These are phyloP conservation scores for Chlamydomonas schloesseri DNA, from an alignment of 139 green algal species.

Conservation along the genomic window DNA sequence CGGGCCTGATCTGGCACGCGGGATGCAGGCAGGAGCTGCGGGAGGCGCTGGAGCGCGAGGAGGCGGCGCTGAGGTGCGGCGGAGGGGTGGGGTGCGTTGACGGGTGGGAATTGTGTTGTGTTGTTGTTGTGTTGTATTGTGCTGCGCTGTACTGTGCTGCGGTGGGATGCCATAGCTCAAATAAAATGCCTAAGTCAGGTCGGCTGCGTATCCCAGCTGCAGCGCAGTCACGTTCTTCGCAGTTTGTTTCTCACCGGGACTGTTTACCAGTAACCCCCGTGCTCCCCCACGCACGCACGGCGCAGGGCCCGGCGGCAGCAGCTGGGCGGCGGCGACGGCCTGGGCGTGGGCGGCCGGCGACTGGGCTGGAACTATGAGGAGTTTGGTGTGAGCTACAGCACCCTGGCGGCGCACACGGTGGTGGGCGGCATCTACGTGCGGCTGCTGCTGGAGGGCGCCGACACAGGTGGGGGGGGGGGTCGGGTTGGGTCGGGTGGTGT, in stretches of 20 bases:
- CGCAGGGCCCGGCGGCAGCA: slow-evolving; percentile 51
- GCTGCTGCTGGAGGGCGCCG: slow-evolving; percentile 86
- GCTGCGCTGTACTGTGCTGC: too few species aligned
- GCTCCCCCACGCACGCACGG: too few species aligned
- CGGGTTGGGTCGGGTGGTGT: too few species aligned
- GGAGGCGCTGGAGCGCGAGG: slow-evolving; percentile 86
- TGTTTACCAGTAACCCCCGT: too few species aligned
- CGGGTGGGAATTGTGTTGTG: too few species aligned
- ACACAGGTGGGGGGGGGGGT: slow-evolving; percentile 40
- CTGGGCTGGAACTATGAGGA: slow-evolving; percentile 87
- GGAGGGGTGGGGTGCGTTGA: neutral
- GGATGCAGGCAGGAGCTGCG: slow-evolving; percentile 76
- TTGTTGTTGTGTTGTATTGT: too few species aligned
- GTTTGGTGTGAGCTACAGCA: slow-evolving; percentile 87
- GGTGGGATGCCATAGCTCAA: too few species aligned
- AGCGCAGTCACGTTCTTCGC: too few species aligned
- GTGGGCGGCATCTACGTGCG: slow-evolving; percentile 89
- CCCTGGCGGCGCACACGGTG: slow-evolving; percentile 77
- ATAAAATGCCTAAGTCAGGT: too few species aligned
- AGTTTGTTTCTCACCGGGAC: too few species aligned
- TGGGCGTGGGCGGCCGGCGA: neutral
- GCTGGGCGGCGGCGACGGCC: neutral
- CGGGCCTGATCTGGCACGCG: slow-evolving; percentile 52
- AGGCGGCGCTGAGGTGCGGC: slow-evolving; percentile 60
- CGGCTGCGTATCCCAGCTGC: too few species aligned